These are phyloP conservation scores for Diutina mesorugosa DNA, from an alignment of 1,139 yeast species.

Conservation along the genomic window DNA sequence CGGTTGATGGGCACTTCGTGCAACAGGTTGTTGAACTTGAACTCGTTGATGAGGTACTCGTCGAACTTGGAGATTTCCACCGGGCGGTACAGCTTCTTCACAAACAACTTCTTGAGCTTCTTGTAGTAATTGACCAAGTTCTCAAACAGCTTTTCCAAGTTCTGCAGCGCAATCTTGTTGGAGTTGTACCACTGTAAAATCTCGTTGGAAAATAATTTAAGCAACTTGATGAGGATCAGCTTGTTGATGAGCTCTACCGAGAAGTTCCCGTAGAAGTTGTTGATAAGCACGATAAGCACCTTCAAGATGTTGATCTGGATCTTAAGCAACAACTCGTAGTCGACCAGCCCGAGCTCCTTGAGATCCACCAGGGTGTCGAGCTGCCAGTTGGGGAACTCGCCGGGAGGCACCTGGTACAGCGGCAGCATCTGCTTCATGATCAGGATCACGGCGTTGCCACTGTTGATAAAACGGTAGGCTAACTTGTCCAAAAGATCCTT, in stretches of 20 bases:
- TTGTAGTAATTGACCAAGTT: conserved; percentile 48
- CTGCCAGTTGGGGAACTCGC: conserved; percentile 42
- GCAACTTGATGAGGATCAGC: conserved; percentile 47
- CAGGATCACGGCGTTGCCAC: conserved; percentile 36
- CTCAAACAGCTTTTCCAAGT: conserved; percentile 31
- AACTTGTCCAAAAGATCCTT: conserved; percentile 28
- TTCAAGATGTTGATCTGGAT: conserved; percentile 78
- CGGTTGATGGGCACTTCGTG: conserved; percentile 37
- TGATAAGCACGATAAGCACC: conserved; percentile 58
- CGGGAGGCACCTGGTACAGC: conserved; percentile 5
- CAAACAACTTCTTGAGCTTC: conserved; percentile 58
- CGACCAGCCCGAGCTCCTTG: conserved; percentile 29
- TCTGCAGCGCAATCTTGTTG: conserved; percentile 24
- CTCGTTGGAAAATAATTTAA: conserved; percentile 61
- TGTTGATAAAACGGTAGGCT: conserved; percentile 30
- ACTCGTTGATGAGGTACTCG: conserved; percentile 23
- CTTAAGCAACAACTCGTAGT: conserved; percentile 46
- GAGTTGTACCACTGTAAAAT: conserved; percentile 59
- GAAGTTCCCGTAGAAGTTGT: conserved; percentile 66
- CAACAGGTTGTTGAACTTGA: conserved; percentile 26
- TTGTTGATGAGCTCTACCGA: conserved; percentile 56
- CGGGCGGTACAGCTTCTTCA: conserved; percentile 73
- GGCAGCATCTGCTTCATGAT: conserved; percentile 21
- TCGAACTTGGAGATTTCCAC: conserved; percentile 30
- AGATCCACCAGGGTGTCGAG: conserved; percentile 23